phyloP scores from a whole-genome alignment of 208 protist species.

The Tritrichomonas musculus region DNA sequence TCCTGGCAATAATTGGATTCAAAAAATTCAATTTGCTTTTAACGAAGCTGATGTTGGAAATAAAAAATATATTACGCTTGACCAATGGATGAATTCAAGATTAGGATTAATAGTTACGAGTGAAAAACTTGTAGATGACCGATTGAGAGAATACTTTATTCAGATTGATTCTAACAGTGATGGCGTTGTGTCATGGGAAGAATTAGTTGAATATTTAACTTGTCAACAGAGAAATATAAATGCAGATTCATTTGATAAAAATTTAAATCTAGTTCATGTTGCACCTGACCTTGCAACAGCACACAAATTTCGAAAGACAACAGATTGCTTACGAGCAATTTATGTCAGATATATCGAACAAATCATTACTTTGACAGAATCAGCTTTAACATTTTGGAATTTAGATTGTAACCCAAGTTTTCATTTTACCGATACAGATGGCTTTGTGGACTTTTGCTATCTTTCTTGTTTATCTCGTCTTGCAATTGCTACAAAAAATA shows the following conservation, averaged over 20 bases:
- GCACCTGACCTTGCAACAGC: not conserved
- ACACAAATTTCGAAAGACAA: not conserved
- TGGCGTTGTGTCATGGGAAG: not conserved
- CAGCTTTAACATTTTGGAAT: not conserved
- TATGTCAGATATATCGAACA: not conserved
- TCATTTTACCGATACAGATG: not conserved
- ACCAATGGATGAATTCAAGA: not conserved
- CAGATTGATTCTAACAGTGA: conserved; percentile 2
- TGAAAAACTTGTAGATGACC: not conserved
- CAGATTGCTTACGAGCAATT: not conserved
- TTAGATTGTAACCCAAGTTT: not conserved
- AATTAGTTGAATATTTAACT: not conserved
- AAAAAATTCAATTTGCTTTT: not conserved
- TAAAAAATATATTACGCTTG: not conserved
- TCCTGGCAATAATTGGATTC: not conserved
- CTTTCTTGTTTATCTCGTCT: not conserved
- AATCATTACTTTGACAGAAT: conserved; percentile 13
- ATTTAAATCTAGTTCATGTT: not conserved
- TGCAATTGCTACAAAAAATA: not conserved
- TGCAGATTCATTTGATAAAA: not conserved
- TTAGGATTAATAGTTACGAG: not conserved
- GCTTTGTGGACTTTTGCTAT: not conserved
- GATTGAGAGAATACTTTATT: not conserved
- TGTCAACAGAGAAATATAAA: too few relatives aligned
- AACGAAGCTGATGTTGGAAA: not conserved